phyloP scores from a whole-genome alignment of 371 early-diverging fungal genomes.

The Mucor mucedo region DNA sequence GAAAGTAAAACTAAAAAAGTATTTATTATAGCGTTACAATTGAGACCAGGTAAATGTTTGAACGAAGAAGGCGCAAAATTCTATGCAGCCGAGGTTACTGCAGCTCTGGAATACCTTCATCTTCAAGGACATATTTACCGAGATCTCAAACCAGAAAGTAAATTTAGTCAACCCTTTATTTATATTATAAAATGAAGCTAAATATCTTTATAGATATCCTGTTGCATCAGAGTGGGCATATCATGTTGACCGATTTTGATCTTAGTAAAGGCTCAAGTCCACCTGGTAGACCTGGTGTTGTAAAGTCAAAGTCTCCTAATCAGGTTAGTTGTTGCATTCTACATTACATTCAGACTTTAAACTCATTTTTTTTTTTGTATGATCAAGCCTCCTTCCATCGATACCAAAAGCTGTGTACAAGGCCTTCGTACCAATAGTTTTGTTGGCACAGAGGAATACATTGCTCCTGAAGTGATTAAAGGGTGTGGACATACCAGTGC shows the following conservation, averaged over 20 bases:
- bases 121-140: constrained; percentile 96
- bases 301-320: constrained; percentile 64
- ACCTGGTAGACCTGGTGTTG: constrained; percentile 76
- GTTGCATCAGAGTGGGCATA: constrained; percentile 93
- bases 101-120: constrained; percentile 95
- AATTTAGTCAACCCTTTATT: constrained; percentile 20
- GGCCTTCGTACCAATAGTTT: constrained; percentile 92
- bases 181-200: constrained; percentile 1
- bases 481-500: constrained; percentile 92
- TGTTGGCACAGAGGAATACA: constrained; percentile 97
- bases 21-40: constrained; percentile 70
- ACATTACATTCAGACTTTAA: neutral
- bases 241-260: constrained; percentile 97
- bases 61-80: constrained; percentile 91
- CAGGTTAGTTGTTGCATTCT: constrained; percentile 36
- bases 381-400: constrained; percentile 64
- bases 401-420: constrained; percentile 88
- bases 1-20: neutral
- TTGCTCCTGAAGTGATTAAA: constrained; percentile 95
- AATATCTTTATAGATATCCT: constrained; percentile 73
- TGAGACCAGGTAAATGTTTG: constrained; percentile 83
- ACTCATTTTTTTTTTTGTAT: neutral
- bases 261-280: constrained; percentile 87
- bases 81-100: constrained; percentile 97
- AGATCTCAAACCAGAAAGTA: constrained; percentile 99